Evolutionary conservation across 257 asterid genomes (phyloP).

Genomic region (Nicotiana tomentosiformis): DNA sequence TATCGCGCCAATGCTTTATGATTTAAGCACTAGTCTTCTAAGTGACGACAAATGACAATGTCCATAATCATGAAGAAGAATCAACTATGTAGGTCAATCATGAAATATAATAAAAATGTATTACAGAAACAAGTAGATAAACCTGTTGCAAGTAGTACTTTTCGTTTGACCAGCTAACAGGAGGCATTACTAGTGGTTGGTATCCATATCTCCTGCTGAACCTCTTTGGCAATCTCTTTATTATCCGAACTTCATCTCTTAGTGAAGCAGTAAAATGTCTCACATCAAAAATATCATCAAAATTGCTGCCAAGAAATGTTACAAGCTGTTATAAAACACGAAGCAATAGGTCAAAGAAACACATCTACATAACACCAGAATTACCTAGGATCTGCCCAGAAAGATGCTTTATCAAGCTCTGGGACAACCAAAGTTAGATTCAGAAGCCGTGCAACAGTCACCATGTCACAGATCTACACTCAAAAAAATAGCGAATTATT

Average conservation of each 20-base stretch:
- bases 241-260: conserved; percentile 78
- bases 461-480: conserved; percentile 96
- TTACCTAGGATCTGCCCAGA: conserved; percentile 99
- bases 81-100: background rate
- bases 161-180: conserved; percentile 94
- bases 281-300: conserved; percentile 83
- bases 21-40: background rate
- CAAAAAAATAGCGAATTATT: conserved; percentile 1
- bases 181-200: conserved; percentile 78
- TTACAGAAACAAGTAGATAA: conserved; percentile 6
- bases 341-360: background rate
- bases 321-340: background rate
- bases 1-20: background rate
- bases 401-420: conserved; percentile 91
- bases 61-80: background rate
- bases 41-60: background rate
- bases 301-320: conserved; percentile 43
- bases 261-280: conserved; percentile 78
- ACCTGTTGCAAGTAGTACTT: conserved; percentile 94
- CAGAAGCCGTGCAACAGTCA: conserved; percentile 76
- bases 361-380: conserved; percentile 10
- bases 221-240: conserved; percentile 77
- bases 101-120: background rate
- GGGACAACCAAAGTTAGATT: conserved; percentile 93
- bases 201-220: conserved; percentile 51